A percentile compares a stretch with the other conserved stretches of the same genome.
These are phyloP conservation scores for Tolypocladium ophioglossoides DNA, from an alignment of 2,329 filamentous ascomycete species.

Conservation along the genomic window DNA sequence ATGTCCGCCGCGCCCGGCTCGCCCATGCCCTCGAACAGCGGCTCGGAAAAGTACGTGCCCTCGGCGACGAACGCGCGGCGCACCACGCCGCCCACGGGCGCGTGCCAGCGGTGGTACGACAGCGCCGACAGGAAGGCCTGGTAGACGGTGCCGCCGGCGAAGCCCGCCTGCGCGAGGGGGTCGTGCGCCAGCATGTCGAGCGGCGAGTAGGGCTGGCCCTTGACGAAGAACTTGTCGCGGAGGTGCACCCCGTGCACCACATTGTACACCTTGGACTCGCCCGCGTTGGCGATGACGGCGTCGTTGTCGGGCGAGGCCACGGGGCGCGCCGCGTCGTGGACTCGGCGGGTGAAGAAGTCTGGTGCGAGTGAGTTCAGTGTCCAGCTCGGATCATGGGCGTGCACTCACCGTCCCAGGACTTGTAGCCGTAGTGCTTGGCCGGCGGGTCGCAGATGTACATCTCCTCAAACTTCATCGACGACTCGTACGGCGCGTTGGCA, in stretches of 20 bases:
- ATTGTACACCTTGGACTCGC: slow-evolving; percentile 51
- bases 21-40: slow-evolving; percentile 25
- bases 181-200: slow-evolving; percentile 53
- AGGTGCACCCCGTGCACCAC: slow-evolving; percentile 38
- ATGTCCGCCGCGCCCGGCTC: slow-evolving; percentile 21
- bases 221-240: slow-evolving; percentile 57
- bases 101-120: slow-evolving; percentile 64
- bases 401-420: slow-evolving; percentile 50
- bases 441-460: slow-evolving; percentile 50
- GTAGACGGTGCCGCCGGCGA: slow-evolving; percentile 55
- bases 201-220: slow-evolving; percentile 57
- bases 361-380: background rate
- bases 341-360: slow-evolving; percentile 54
- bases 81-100: slow-evolving; percentile 53
- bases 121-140: slow-evolving; percentile 59
- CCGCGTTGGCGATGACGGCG: slow-evolving; percentile 47
- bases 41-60: slow-evolving; percentile 60
- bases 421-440: slow-evolving; percentile 46
- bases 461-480: slow-evolving; percentile 41
- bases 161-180: slow-evolving; percentile 33
- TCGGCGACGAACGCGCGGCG: slow-evolving; percentile 45
- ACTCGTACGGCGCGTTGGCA: slow-evolving; percentile 33
- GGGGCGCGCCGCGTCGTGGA: slow-evolving; percentile 44
- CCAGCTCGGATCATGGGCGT: no score
- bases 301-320: slow-evolving; percentile 45